These are phyloP conservation scores for Takashimella tepidaria DNA, from an alignment of 1,284 basidiomycete genomes.

Conservation along the genomic window DNA sequence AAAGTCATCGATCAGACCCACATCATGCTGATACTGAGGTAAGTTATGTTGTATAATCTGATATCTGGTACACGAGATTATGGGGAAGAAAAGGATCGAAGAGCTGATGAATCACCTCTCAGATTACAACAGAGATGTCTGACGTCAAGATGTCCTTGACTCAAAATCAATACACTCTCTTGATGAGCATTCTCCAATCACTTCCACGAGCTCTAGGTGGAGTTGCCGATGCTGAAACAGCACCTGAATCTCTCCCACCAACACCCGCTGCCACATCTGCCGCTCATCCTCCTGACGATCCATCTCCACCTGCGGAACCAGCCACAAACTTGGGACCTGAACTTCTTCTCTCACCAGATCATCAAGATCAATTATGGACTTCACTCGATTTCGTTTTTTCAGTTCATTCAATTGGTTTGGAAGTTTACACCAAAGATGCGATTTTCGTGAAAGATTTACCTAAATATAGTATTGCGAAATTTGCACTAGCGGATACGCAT, in stretches of 20 bases:
- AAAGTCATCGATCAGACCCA: conserved; percentile 49
- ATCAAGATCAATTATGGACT: conserved; percentile 52
- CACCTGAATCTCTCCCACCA: conserved; percentile 19
- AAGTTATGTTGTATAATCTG: conserved; percentile 14
- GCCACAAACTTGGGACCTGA: conserved; percentile 53
- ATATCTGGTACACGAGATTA: background rate
- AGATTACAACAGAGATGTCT: conserved; percentile 60
- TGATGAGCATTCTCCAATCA: conserved; percentile 66
- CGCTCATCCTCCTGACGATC: conserved; percentile 10
- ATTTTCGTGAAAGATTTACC: conserved; percentile 59
- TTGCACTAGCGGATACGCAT: conserved; percentile 74
- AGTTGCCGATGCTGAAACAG: conserved; percentile 42
- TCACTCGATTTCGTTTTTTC: conserved; percentile 72
- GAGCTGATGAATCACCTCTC: conserved; percentile 7
- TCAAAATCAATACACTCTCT: conserved; percentile 77
- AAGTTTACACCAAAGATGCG: conserved; percentile 76
- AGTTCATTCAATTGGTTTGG: conserved; percentile 73
- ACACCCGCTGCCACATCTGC: conserved; percentile 17
- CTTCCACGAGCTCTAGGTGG: conserved; percentile 63
- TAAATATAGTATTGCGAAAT: conserved; percentile 76
- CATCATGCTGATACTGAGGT: conserved; percentile 68
- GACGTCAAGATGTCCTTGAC: conserved; percentile 87
- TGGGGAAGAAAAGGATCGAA: background rate
- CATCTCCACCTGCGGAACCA: conserved; percentile 8
- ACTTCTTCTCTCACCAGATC: conserved; percentile 40